Percentiles rank a stretch among this genome's conserved stretches.
These are phyloP conservation scores for Eutrema salsugineum DNA, from an alignment of 441 rosid genomes.

Conservation along the genomic window DNA sequence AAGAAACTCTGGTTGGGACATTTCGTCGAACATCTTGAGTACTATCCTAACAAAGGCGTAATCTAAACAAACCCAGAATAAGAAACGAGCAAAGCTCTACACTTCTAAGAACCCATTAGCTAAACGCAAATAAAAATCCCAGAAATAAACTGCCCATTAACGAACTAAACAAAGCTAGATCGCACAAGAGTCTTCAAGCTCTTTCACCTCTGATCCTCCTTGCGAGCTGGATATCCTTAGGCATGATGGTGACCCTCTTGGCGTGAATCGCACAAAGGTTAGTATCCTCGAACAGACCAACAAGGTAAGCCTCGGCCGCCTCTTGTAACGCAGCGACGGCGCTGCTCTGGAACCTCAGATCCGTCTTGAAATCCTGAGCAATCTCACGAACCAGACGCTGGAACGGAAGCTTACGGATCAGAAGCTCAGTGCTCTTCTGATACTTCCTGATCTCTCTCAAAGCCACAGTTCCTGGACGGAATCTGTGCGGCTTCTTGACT, in stretches of 20 bases:
- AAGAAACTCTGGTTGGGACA: not conserved
- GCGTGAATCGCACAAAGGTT: constrained; percentile 34
- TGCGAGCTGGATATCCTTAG: constrained; percentile 27
- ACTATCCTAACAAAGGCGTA: not conserved
- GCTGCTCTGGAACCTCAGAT: constrained; percentile 57
- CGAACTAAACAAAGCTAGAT: not conserved
- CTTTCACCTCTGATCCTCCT: constrained; percentile 32
- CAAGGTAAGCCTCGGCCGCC: constrained; percentile 24
- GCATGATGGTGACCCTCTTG: constrained; percentile 26
- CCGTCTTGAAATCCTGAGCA: constrained; percentile 64
- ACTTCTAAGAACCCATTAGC: not conserved
- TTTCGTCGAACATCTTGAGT: constrained; percentile 2
- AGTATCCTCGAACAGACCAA: constrained; percentile 24
- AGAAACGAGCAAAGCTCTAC: not conserved
- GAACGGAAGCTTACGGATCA: constrained; percentile 58
- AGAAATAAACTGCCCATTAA: not conserved
- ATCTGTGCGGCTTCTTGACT: constrained; percentile 64
- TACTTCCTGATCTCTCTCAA: constrained; percentile 54
- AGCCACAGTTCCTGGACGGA: constrained; percentile 58
- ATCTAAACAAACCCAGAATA: not conserved
- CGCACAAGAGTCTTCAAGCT: constrained; percentile 8
- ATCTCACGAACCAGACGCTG: constrained; percentile 49
- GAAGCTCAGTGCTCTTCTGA: constrained; percentile 60
- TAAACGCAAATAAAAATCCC: not conserved
- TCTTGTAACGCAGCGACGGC: constrained; percentile 32